Conservation (phyloP, 2,329 filamentous ascomycete genomes). For the Penicillium sp. region DNA sequence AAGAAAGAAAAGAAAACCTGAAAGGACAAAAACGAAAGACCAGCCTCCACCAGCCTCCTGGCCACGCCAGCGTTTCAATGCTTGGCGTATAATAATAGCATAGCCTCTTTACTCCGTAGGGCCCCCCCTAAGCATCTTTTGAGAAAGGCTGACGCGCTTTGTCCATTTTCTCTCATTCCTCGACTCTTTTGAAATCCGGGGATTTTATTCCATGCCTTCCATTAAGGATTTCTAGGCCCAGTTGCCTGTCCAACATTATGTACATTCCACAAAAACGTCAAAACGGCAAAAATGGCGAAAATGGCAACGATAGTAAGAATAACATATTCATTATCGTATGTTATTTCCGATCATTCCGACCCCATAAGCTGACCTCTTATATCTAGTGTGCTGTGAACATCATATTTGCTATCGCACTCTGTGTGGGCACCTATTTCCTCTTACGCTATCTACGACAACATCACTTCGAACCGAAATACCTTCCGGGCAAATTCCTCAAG, state of each 20-base stretch:
- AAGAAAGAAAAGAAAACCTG: too few relatives aligned
- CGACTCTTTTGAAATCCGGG: conserved; percentile 13
- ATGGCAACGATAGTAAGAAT: conserved; percentile 16
- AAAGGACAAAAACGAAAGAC: neutral
- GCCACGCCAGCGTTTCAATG: conserved; percentile 6
- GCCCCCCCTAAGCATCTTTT: neutral
- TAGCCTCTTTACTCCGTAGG: neutral
- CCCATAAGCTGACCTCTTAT: conserved; percentile 10
- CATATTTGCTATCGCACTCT: conserved; percentile 33
- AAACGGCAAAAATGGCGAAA: neutral
- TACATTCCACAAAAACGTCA: conserved; percentile 26
- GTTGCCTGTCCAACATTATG: conserved; percentile 21
- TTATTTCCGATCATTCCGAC: neutral
- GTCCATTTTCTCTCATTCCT: conserved; percentile 8
- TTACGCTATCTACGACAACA: conserved; percentile 46
- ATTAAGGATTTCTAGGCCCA: conserved; percentile 17
- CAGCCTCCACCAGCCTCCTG: conserved; percentile 4
- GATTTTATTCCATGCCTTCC: conserved; percentile 20
- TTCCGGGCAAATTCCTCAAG: conserved; percentile 54
- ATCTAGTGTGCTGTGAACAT: conserved; percentile 31
- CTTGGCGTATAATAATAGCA: conserved; percentile 20
- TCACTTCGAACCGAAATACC: conserved; percentile 51
- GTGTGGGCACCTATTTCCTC: conserved; percentile 36
- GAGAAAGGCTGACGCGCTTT: conserved; percentile 12
- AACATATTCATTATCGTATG: conserved; percentile 35